These are phyloP conservation scores for Thalassiosira livingstoniorum DNA, from an alignment of 352 stramenopile genomes.

Conservation along the genomic window DNA sequence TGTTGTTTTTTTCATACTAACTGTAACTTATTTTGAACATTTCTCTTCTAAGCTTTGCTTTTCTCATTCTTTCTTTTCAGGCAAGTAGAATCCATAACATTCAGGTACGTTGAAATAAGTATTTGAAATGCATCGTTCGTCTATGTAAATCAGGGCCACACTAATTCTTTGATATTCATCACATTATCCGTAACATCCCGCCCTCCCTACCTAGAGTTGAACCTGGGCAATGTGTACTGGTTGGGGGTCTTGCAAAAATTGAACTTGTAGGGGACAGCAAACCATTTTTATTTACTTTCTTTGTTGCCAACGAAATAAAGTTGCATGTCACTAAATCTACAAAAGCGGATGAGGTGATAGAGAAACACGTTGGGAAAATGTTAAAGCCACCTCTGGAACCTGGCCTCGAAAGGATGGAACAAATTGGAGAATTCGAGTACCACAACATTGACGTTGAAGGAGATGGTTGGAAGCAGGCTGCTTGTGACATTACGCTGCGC, in stretches of 20 bases:
- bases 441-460: constrained; percentile 81
- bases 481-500: constrained; percentile 81
- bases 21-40: neutral
- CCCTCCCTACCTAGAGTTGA: constrained; percentile 78
- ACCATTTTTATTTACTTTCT: constrained; percentile 85
- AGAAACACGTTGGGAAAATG: constrained; percentile 79
- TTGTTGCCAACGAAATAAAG: constrained; percentile 86
- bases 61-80: constrained; percentile 41
- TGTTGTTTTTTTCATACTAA: constrained; percentile 40
- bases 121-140: too few relatives aligned
- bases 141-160: too few relatives aligned
- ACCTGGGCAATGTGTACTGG: constrained; percentile 78
- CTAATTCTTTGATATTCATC: too few relatives aligned
- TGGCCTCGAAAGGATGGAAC: constrained; percentile 66
- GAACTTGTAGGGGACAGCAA: constrained; percentile 82
- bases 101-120: too few relatives aligned
- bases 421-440: constrained; percentile 83
- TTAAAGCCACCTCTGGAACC: constrained; percentile 77
- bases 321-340: constrained; percentile 75
- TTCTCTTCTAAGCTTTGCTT: neutral
- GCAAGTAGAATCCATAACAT: constrained; percentile 83
- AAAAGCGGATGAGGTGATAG: constrained; percentile 75
- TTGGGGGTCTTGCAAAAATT: constrained; percentile 82
- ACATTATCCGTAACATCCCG: too few relatives aligned
- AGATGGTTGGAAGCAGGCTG: constrained; percentile 82